Base-by-base conservation (phyloP, 768 basidiomycete genomes). In the Cystobasidium ongulense region DNA sequence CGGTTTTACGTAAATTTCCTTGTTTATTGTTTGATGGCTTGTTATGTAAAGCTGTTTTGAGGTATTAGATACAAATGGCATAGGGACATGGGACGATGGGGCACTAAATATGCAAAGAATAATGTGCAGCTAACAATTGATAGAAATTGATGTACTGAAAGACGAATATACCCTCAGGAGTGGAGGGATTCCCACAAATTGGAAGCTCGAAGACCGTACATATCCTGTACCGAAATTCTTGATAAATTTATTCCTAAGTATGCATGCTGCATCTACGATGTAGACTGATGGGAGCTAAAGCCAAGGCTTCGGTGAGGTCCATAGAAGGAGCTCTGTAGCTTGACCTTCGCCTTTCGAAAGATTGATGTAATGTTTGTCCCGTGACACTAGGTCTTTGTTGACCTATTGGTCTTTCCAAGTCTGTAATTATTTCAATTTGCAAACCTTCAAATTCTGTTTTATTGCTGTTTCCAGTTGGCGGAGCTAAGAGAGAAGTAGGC, bases 221-320 rank as follows among this genome's bases (percentile, higher is more conserved):
- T 39, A 17, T 7, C 7, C 17, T 7, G 8, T 39, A 39, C 39
- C 39, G 39, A 17, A 39, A 39, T 39, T 7, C 39, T 17, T 39
- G 17, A 39, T 7, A 39, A 7, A 39, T 17, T 17, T 17, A 39
- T 7, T n/a, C 21, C 29, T 31, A 59, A 27, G 5, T 10, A 27
- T 59, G 29, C 15, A 59, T 29, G 23, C 57, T 59, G 21, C 57
- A 59, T 11, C 57, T 17, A 27, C 57, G 57, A 21, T 59, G 57
- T 7, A 59, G 21, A 4, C 29, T 10, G 25, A 27, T 35, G 3
- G 57, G 63, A 7, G 23, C 63, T 21, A 64, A 25, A 11, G 63
- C 35, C 35, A 64, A 46, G 1, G 63, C 63, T 29, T 64, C 63
- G 4, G 41, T 64, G 13, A 64, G 36, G 29, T 64, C 63, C 63